Conservation (phyloP, 371 early-diverging fungal species). For the Apophysomyces elegans region DNA sequence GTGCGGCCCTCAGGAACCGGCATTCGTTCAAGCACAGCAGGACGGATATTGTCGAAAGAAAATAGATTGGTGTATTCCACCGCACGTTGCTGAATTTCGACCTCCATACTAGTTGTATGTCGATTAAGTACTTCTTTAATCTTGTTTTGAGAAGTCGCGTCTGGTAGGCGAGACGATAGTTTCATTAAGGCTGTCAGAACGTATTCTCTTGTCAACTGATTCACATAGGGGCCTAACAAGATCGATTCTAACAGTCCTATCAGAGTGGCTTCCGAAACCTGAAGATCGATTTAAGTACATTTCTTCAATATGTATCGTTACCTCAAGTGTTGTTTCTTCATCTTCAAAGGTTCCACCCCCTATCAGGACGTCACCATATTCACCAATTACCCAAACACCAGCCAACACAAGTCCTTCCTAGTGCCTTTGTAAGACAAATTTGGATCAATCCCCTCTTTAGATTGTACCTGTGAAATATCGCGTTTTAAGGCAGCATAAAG, state of each 20-base stretch:
- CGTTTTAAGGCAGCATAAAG: conserved; percentile 80
- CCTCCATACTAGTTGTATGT: conserved; percentile 76
- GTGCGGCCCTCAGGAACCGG: conserved; percentile 81
- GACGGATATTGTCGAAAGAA: conserved; percentile 73
- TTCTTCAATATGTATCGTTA: conserved; percentile 16
- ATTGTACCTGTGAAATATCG: conserved; percentile 71
- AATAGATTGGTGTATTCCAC: conserved; percentile 88
- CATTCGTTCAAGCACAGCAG: conserved; percentile 92
- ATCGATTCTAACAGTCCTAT: conserved; percentile 75
- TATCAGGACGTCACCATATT: conserved; percentile 92
- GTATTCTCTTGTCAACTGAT: conserved; percentile 80
- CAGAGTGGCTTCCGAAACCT: conserved; percentile 77
- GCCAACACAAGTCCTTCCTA: conserved; percentile 91
- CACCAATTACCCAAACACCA: conserved; percentile 94
- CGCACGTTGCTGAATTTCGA: conserved; percentile 94
- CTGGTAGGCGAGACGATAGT: conserved; percentile 78
- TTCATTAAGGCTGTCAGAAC: conserved; percentile 89
- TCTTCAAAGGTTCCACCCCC: conserved; percentile 72
- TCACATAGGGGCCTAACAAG: conserved; percentile 79
- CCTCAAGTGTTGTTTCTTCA: conserved; percentile 65
- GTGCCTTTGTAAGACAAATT: not conserved
- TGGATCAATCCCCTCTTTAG: conserved; percentile 28
- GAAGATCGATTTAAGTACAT: not conserved
- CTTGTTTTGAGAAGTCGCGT: conserved; percentile 40
- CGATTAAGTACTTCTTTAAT: conserved; percentile 65